These are phyloP conservation scores for Saccharomyces cerevisiae DNA, from an alignment of 805 yeast genomes.

Conservation along the genomic window DNA sequence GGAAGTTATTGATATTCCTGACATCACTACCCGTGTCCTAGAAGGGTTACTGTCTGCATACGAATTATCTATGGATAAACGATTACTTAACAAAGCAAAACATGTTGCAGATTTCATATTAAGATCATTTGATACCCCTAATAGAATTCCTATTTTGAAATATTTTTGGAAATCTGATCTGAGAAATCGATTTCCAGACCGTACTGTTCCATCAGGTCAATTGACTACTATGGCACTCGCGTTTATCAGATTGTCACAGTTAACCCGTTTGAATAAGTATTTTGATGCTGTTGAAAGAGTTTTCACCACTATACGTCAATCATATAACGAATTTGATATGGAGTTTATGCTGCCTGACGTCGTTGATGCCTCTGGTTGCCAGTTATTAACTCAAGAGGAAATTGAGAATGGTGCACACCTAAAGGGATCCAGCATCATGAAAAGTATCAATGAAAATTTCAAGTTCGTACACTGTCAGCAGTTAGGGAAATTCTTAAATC, in stretches of 20 bases:
- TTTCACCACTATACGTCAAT: slow-evolving; percentile 32
- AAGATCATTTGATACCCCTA: slow-evolving; percentile 53
- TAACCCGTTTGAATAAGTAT: slow-evolving; percentile 41
- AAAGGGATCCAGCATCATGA: slow-evolving; percentile 31
- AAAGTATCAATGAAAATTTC: slow-evolving; percentile 27
- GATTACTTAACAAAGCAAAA: slow-evolving; percentile 33
- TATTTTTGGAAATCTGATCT: slow-evolving; percentile 36
- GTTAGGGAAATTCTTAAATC: slow-evolving; percentile 16
- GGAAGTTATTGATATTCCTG: slow-evolving; percentile 44
- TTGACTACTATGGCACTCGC: slow-evolving; percentile 45
- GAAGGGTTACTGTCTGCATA: slow-evolving; percentile 49
- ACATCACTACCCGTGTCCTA: slow-evolving; percentile 33
- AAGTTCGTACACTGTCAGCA: slow-evolving; percentile 31
- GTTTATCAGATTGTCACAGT: slow-evolving; percentile 43
- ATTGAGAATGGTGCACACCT: slow-evolving; percentile 29
- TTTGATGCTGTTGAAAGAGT: slow-evolving; percentile 43
- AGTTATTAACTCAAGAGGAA: slow-evolving; percentile 23
- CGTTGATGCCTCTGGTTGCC: slow-evolving; percentile 48
- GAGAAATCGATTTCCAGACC: slow-evolving; percentile 34
- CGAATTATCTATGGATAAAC: slow-evolving; percentile 37
- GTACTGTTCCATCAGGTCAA: slow-evolving; percentile 35
- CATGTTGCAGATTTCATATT: slow-evolving; percentile 42
- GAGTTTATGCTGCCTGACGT: slow-evolving; percentile 38
- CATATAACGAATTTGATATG: slow-evolving; percentile 30
- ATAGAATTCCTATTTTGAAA: slow-evolving; percentile 42